Evolutionary conservation across 2,329 filamentous ascomycete species (phyloP).

Genomic region (Fusarium continuum): DNA sequence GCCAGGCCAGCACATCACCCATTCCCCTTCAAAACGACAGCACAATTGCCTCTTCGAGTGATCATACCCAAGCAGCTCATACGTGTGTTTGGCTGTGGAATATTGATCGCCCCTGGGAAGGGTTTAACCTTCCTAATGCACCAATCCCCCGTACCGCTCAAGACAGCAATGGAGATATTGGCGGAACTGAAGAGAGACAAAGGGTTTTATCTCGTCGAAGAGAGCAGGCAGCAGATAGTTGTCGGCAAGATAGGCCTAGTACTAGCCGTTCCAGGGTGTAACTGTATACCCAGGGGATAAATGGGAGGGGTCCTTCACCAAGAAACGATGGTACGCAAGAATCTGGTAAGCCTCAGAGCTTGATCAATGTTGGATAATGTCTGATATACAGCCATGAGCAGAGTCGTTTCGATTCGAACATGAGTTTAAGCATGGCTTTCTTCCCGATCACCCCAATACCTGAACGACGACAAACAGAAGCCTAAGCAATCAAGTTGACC

Average conservation of each 20-base stretch:
- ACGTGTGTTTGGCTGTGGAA: conserved; percentile 11
- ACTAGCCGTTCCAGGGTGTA: not conserved
- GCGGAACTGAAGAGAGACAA: not conserved
- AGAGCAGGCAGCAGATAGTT: not conserved
- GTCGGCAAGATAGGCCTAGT: not conserved
- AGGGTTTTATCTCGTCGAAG: not conserved
- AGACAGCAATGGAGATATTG: not conserved
- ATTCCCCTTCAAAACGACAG: not conserved
- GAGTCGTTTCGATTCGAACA: not conserved
- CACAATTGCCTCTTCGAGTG: too few relatives aligned
- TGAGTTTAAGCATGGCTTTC: not conserved
- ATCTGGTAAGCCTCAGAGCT: conserved; percentile 1
- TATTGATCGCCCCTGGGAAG: conserved; percentile 23
- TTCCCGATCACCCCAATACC: not conserved
- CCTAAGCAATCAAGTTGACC: not conserved
- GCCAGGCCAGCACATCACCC: not conserved
- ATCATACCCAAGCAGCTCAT: not conserved
- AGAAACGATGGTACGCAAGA: not conserved
- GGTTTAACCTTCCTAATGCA: not conserved
- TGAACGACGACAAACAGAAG: too few relatives aligned
- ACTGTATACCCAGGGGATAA: not conserved
- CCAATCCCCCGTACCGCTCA: not conserved
- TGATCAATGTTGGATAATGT: not conserved
- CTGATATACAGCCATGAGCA: not conserved
- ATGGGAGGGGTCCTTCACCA: not conserved